Percentiles rank a stretch among this genome's conserved stretches.
phyloP scores from a whole-genome alignment of 805 yeast genomes.

The Metschnikowia shivogae region DNA sequence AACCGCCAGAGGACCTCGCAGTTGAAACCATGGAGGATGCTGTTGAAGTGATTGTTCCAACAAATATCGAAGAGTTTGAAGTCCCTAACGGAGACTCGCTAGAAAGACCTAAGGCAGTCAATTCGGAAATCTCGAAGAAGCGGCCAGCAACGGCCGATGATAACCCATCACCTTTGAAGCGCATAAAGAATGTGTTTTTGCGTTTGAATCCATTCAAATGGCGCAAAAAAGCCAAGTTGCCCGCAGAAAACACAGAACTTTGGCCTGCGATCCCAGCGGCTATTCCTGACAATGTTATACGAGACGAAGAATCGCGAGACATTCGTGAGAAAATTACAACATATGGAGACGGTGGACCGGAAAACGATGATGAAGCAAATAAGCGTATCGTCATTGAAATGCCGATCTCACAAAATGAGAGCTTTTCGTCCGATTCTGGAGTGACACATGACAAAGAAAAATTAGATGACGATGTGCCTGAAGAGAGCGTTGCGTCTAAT shows the following conservation, averaged over 20 bases:
- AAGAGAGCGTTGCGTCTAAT: neutral
- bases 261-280: no score
- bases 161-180: constrained; percentile 11
- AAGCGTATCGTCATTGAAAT: no score
- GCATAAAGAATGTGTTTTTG: constrained; percentile 6
- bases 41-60: constrained; percentile 8
- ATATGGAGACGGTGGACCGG: no score
- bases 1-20: constrained; percentile 1
- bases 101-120: neutral
- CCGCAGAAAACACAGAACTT: no score
- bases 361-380: no score
- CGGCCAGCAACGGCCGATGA: constrained; percentile 2
- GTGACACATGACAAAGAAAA: no score
- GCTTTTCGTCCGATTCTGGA: no score
- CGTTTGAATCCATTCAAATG: constrained; percentile 13
- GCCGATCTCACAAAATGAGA: no score
- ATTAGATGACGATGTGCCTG: neutral
- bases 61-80: constrained; percentile 12
- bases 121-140: neutral
- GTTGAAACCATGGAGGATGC: constrained; percentile 11
- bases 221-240: neutral
- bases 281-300: no score
- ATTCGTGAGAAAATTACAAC: no score
- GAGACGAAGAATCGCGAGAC: no score
- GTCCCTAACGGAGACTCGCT: neutral